Percentiles rank a stretch among this genome's conserved stretches.
Conservation (phyloP, 2,329 filamentous ascomycete species). For the Stagonosporopsis chrysanthemi region DNA sequence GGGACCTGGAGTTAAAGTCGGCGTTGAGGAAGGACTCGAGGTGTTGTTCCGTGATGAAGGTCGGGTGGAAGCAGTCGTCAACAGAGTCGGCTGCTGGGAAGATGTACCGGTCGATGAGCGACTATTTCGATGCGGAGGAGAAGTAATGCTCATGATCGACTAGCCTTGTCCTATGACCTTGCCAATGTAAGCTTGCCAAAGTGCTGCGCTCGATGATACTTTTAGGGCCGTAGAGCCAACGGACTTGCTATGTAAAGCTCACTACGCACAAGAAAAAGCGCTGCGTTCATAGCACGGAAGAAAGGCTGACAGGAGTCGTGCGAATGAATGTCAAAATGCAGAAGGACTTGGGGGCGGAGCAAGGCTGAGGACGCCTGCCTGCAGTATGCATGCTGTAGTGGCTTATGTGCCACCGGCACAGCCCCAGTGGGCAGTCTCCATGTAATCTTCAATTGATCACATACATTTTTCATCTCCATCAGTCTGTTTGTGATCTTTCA, state of each 20-base stretch:
- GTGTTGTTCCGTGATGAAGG: conserved; percentile 9
- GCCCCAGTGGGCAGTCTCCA: neutral
- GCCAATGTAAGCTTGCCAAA: neutral
- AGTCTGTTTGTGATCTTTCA: neutral
- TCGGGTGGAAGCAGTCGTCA: neutral
- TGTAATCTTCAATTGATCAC: neutral
- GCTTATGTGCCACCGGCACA: neutral
- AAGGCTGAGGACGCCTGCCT: conserved; percentile 18
- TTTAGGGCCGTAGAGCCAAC: neutral
- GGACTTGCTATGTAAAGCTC: neutral
- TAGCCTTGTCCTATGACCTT: neutral
- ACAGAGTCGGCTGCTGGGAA: conserved; percentile 26
- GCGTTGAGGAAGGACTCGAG: conserved; percentile 7
- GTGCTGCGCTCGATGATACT: neutral
- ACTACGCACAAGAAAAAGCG: neutral
- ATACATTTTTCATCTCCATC: neutral
- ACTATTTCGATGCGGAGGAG: conserved; percentile 13
- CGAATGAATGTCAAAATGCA: neutral
- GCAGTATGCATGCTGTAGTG: neutral
- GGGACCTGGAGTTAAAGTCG: neutral
- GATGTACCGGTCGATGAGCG: conserved; percentile 21
- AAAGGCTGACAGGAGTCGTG: neutral
- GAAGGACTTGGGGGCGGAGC: conserved; percentile 15
- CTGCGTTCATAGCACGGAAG: neutral
- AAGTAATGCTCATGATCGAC: neutral